Base-by-base conservation (phyloP, 169 alveolate genomes). In the Perkinsus chesapeaki region DNA sequence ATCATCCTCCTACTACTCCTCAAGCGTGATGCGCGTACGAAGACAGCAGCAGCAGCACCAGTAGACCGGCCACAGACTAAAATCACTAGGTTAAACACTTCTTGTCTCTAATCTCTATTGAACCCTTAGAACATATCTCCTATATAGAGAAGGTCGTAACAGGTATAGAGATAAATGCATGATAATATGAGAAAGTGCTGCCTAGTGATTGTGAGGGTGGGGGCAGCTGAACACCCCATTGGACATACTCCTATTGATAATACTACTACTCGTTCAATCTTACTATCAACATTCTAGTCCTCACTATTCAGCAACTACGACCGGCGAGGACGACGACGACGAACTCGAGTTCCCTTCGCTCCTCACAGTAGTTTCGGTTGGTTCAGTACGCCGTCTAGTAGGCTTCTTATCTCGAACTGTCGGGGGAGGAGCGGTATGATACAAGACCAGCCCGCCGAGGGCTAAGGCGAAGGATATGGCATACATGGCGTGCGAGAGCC, bases 151-250 rank as follows among this genome's bases (percentile, higher is more conserved):
- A n/a, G n/a, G n/a, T n/a, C n/a, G n/a, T n/a, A n/a, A n/a, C n/a
- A n/a, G n/a, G n/a, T n/a, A n/a, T 60, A 23, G 31, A 60, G 82
- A 34, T 23, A 34, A 60, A n/a, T n/a, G n/a, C 23, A 60, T 60
- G 7, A 34, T 60, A 12, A 60, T 20, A 60, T 60, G 82, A 60
- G 37, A 60, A 60, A 60, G 82, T 60, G 82, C 82, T 60, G 82
- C 82, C 82, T 60, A 60, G 82, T 60, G 82, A 60, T 60, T 34
- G n/a, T n/a, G n/a, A 60, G 82, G 82, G 82, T 60, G 82, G 82
- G 82, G 82, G 82, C 82, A 60, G 82, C 82, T 60, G n/a, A 60
- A 60, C 82, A 60, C 82, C 82, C 82, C 27, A 60, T 60, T 27
- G 31, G n/a, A n/a, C n/a, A n/a, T n/a, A n/a, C n/a, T n/a, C n/a